Percentiles rank a stretch among this genome's conserved stretches.
Conservation (phyloP, 805 yeast genomes). For the Saccharomycopsis microspora region DNA sequence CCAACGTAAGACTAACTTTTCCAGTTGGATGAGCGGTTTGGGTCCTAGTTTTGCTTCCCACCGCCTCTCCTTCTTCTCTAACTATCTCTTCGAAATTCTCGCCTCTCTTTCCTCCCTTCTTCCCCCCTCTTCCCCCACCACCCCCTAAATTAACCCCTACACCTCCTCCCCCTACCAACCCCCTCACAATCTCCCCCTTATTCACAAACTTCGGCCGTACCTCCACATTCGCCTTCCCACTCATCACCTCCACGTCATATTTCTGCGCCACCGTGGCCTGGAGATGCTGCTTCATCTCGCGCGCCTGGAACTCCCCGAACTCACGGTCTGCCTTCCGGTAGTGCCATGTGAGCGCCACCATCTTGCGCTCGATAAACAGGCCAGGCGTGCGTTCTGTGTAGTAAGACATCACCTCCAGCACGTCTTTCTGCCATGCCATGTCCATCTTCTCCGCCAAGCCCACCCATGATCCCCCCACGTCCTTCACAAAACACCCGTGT, state of each 20-base stretch:
- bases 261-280: conserved; percentile 44
- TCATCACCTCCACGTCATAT: conserved; percentile 88
- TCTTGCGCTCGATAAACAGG: conserved; percentile 71
- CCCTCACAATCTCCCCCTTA: conserved; percentile 90
- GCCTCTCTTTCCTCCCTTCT: too few species aligned
- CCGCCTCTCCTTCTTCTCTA: too few species aligned
- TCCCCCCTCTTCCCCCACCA: too few species aligned
- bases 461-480: conserved; percentile 60
- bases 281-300: conserved; percentile 56
- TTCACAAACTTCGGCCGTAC: conserved; percentile 93
- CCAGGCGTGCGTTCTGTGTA: conserved; percentile 90
- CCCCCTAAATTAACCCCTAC: too few species aligned
- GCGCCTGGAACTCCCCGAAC: conserved; percentile 79
- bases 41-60: too few species aligned
- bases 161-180: conserved; percentile 35
- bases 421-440: conserved; percentile 91
- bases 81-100: too few species aligned
- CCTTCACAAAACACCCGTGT: conserved; percentile 92
- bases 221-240: conserved; percentile 94
- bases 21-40: too few species aligned
- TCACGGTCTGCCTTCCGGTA: conserved; percentile 92
- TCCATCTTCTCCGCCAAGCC: conserved; percentile 75
- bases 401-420: conserved; percentile 55
- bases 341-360: conserved; percentile 97
- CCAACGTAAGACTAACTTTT: too few species aligned